These are phyloP conservation scores for Leccinum imitatum DNA, from an alignment of 768 basidiomycete species.

Conservation along the genomic window DNA sequence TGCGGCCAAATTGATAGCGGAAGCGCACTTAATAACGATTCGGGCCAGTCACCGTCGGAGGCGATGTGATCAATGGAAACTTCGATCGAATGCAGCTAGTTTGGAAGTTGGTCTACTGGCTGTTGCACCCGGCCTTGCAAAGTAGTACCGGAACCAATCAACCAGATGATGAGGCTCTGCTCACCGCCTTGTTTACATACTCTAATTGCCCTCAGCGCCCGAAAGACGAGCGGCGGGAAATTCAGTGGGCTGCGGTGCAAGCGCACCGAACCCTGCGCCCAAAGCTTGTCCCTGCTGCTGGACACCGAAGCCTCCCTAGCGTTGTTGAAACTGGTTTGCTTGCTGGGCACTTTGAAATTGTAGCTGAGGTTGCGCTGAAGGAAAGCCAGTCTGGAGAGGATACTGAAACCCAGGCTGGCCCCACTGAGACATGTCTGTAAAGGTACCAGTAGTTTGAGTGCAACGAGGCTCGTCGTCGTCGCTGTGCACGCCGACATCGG, in stretches of 20 bases:
- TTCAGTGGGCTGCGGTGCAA: slow-evolving; percentile 65
- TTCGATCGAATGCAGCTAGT: neutral
- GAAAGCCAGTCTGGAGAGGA: slow-evolving; percentile 71
- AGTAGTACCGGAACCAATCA: no score
- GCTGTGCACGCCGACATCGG: slow-evolving; percentile 1
- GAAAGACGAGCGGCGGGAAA: slow-evolving; percentile 35
- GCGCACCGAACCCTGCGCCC: slow-evolving; percentile 36
- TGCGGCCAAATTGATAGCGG: neutral
- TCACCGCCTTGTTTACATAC: no score
- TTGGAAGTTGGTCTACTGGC: no score
- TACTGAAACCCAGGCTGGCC: slow-evolving; percentile 69
- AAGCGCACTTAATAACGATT: neutral
- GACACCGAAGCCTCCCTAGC: slow-evolving; percentile 34
- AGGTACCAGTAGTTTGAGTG: neutral
- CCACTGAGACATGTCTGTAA: slow-evolving; percentile 72
- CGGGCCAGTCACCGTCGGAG: neutral
- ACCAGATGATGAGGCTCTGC: no score
- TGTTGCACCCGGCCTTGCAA: no score
- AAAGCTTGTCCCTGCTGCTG: slow-evolving; percentile 28
- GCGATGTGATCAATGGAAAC: neutral
- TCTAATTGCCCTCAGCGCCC: no score
- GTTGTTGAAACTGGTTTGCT: slow-evolving; percentile 44
- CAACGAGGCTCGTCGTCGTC: neutral
- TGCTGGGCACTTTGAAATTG: slow-evolving; percentile 38
- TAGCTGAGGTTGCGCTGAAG: slow-evolving; percentile 46